Evolutionary conservation across 1,139 yeast genomes (phyloP).

Genomic region (Taphrina communis): DNA sequence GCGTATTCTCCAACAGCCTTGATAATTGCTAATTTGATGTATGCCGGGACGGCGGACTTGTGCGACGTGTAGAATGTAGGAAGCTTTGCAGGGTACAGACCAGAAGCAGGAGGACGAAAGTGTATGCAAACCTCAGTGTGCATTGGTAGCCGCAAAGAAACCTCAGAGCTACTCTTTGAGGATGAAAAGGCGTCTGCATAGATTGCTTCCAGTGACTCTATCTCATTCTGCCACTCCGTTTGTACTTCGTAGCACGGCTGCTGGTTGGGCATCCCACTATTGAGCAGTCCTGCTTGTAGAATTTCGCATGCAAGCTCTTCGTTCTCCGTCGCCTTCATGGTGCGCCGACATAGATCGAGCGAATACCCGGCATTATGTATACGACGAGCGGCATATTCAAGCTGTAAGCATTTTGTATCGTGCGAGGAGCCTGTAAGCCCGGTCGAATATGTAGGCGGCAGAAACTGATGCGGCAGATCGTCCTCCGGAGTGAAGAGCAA

Average conservation of each 20-base stretch:
- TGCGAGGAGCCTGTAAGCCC: conserved; percentile 50
- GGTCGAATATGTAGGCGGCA: conserved; percentile 52
- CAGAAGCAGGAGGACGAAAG: conserved; percentile 53
- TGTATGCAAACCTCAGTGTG: conserved; percentile 54
- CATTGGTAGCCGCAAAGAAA: conserved; percentile 42
- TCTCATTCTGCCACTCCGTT: conserved; percentile 71
- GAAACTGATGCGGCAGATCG: conserved; percentile 70
- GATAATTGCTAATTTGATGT: conserved; percentile 70
- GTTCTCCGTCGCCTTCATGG: conserved; percentile 52
- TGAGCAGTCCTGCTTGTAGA: conserved; percentile 51
- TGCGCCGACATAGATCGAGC: conserved; percentile 63
- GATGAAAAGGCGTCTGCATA: conserved; percentile 53
- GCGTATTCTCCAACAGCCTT: conserved; percentile 55
- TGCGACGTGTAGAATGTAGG: conserved; percentile 48
- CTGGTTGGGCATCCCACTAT: conserved; percentile 51
- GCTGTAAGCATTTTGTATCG: conserved; percentile 51
- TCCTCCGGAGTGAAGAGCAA: conserved; percentile 60
- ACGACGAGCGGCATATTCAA: conserved; percentile 61
- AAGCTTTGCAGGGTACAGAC: conserved; percentile 49
- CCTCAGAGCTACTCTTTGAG: conserved; percentile 37
- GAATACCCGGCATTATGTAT: conserved; percentile 73
- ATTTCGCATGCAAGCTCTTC: conserved; percentile 49
- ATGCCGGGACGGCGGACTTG: conserved; percentile 50
- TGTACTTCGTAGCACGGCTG: conserved; percentile 48
- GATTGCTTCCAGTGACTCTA: conserved; percentile 69